Conservation (phyloP, 345 rosid genomes). For the Trapa incisa region DNA sequence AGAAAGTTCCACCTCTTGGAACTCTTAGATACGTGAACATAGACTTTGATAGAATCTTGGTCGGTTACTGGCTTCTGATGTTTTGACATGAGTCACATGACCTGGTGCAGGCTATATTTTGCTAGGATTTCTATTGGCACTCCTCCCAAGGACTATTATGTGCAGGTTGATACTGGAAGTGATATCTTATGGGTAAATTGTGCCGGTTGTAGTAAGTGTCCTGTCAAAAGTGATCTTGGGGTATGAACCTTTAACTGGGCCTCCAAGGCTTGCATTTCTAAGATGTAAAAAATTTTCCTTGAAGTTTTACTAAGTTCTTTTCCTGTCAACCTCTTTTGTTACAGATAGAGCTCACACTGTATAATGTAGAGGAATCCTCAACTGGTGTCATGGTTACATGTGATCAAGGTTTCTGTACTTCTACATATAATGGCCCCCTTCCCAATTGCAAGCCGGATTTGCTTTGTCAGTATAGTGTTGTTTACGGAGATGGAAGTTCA, state of each 20-base stretch:
- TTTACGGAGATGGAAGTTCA: constrained; percentile 42
- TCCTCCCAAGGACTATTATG: constrained; percentile 30
- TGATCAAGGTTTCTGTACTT: constrained; percentile 24
- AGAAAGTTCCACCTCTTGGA: neutral
- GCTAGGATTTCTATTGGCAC: constrained; percentile 31
- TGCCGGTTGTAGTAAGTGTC: constrained; percentile 25
- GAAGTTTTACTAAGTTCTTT: neutral
- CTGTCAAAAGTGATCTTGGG: constrained; percentile 29
- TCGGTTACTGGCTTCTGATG: neutral
- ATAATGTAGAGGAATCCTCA: constrained; percentile 21
- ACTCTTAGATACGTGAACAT: neutral
- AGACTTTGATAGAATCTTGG: neutral
- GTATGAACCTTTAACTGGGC: constrained; percentile 14
- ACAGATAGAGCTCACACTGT: constrained; percentile 28
- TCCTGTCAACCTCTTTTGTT: neutral
- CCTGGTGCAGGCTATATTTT: constrained; percentile 25
- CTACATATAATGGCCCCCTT: constrained; percentile 18
- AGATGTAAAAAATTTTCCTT: neutral
- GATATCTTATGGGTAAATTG: constrained; percentile 45
- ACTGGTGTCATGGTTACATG: constrained; percentile 19
- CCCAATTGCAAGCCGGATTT: constrained; percentile 21
- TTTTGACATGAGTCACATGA: neutral
- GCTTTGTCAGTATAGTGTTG: constrained; percentile 25
- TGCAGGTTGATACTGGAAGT: constrained; percentile 43
- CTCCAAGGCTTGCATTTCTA: neutral